Evolutionary conservation across 2,329 filamentous ascomycete genomes (phyloP).

Genomic region (Penicillium sp.): DNA sequence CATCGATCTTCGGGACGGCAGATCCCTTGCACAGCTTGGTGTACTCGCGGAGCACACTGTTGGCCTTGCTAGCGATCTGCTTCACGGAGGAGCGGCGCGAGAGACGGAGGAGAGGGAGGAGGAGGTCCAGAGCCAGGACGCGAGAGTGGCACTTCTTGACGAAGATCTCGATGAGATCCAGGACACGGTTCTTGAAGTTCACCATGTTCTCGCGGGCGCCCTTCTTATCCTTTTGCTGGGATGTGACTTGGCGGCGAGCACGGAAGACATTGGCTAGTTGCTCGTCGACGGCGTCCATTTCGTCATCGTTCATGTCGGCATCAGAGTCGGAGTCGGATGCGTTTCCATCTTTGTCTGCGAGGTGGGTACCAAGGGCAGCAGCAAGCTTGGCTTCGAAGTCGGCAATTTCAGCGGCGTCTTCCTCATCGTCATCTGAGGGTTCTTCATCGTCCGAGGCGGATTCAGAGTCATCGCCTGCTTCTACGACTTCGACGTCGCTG

Average conservation of each 20-base stretch:
- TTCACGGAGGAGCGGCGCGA: constrained; percentile 76
- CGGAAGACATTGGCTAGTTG: constrained; percentile 85
- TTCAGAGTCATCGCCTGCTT: constrained; percentile 30
- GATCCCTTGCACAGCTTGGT: constrained; percentile 63
- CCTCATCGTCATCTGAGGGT: constrained; percentile 36
- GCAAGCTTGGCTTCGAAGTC: constrained; percentile 75
- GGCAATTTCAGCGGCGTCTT: constrained; percentile 54
- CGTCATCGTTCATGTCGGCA: constrained; percentile 91
- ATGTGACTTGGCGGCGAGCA: constrained; percentile 66
- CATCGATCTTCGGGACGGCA: constrained; percentile 43
- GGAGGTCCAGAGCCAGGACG: constrained; percentile 65
- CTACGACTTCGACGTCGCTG: constrained; percentile 43
- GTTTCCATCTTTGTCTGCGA: constrained; percentile 57
- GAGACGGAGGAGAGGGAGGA: constrained; percentile 75
- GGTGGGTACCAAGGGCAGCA: constrained; percentile 72
- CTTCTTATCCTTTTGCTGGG: constrained; percentile 80
- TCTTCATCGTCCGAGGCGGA: constrained; percentile 43
- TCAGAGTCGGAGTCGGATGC: constrained; percentile 74
- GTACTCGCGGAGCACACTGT: constrained; percentile 70
- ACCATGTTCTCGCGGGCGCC: constrained; percentile 86
- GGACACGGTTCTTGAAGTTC: constrained; percentile 91
- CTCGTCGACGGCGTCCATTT: constrained; percentile 87
- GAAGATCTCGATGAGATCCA: constrained; percentile 85
- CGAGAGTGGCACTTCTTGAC: constrained; percentile 74
- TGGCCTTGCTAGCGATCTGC: constrained; percentile 71